Conservation (phyloP, 345 rosid species). For the Corchorus capsularis region DNA sequence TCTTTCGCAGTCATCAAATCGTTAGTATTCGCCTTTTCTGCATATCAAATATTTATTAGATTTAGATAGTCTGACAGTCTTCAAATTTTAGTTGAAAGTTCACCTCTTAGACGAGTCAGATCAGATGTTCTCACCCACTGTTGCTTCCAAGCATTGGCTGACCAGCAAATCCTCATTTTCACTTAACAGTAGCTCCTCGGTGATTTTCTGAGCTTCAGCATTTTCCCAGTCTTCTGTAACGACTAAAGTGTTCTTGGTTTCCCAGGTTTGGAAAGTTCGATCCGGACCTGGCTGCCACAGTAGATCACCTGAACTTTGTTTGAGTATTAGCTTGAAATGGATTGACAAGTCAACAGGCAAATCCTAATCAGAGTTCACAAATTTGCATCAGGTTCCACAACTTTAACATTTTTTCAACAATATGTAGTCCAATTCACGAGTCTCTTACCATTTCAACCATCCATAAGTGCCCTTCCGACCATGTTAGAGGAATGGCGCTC, state of each 20-base stretch:
- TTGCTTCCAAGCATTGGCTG: background rate
- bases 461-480: conserved; percentile 44
- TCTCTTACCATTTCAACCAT: conserved; percentile 34
- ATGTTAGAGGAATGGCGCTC: conserved; percentile 28
- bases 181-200: conserved; percentile 18
- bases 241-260: conserved; percentile 20
- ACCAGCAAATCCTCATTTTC: background rate
- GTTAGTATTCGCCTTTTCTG: background rate
- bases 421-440: background rate
- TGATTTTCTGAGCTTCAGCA: conserved; percentile 29
- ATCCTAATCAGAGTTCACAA: conserved; percentile 25
- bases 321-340: conserved; percentile 37
- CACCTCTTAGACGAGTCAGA: background rate
- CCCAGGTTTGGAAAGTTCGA: conserved; percentile 35
- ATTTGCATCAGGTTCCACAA: background rate
- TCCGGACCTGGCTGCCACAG: conserved; percentile 44
- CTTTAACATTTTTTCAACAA: background rate
- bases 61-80: background rate
- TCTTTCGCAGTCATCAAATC: no score
- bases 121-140: conserved; percentile 5
- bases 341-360: conserved; percentile 22
- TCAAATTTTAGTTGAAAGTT: background rate
- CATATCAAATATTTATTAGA: background rate
- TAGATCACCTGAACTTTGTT: conserved; percentile 24
- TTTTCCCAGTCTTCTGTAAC: conserved; percentile 40